phyloP scores from a whole-genome alignment of 2,329 filamentous ascomycete genomes.

The Fusarium mundagurra region DNA sequence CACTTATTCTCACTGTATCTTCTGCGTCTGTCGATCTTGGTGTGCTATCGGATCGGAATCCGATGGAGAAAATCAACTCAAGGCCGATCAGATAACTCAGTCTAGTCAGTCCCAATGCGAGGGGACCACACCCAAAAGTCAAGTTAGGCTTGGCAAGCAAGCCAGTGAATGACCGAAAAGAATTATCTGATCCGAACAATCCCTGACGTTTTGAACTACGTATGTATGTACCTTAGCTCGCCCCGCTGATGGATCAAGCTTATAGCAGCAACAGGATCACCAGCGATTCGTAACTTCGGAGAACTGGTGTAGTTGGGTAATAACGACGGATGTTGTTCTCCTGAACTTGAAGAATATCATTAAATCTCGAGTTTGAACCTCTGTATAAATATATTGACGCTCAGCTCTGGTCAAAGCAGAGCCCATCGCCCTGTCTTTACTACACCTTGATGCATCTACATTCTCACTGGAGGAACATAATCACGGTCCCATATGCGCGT shows the following conservation, averaged over 20 bases:
- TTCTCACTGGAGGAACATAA: neutral
- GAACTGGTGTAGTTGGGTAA: neutral
- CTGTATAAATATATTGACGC: neutral
- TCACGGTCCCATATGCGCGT: neutral
- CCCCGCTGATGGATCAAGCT: constrained; percentile 1
- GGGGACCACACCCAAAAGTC: neutral
- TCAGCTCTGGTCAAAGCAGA: neutral
- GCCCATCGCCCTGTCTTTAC: neutral
- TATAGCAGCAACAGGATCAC: neutral
- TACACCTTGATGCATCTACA: neutral
- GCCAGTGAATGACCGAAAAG: constrained; percentile 16
- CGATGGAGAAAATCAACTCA: neutral
- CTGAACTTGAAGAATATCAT: neutral
- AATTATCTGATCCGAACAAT: constrained; percentile 52
- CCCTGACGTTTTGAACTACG: neutral
- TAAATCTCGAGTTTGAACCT: neutral
- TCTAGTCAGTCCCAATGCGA: neutral
- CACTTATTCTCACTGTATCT: neutral
- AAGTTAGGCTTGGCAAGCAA: neutral
- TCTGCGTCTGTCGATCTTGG: neutral
- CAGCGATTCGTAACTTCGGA: neutral
- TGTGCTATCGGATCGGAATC: neutral
- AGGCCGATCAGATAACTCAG: constrained; percentile 30
- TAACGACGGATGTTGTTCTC: neutral
- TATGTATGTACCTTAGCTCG: neutral